Evolutionary conservation across 225 moss, liverwort and hornwort species (phyloP).

Genomic region (Anthoceros angustus): DNA sequence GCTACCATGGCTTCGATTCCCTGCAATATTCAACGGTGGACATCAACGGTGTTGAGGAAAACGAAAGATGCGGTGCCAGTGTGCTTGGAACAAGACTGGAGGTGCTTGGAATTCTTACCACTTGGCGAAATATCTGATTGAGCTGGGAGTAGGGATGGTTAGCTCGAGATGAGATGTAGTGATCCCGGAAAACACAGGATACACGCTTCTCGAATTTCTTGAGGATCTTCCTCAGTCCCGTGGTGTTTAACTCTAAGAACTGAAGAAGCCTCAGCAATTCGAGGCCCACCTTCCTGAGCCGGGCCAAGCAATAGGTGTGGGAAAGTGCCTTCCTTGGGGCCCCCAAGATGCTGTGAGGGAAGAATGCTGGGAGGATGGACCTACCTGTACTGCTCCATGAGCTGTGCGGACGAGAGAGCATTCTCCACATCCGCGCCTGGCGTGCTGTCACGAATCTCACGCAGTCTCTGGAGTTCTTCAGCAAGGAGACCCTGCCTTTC

Average conservation of each 20-base stretch:
- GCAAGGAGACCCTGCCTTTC: constrained; percentile 83
- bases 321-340: neutral
- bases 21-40: constrained; percentile 11
- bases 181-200: constrained; percentile 65
- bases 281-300: constrained; percentile 58
- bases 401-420: constrained; percentile 10
- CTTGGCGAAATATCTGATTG: constrained; percentile 74
- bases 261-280: constrained; percentile 69
- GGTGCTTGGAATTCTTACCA: constrained; percentile 29
- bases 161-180: constrained; percentile 73
- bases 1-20: constrained; percentile 54
- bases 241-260: constrained; percentile 87
- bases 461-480: constrained; percentile 62
- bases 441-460: constrained; percentile 25
- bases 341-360: neutral
- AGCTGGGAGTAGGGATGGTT: constrained; percentile 98
- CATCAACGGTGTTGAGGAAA: neutral
- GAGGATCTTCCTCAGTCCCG: constrained; percentile 76
- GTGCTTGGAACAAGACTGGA: neutral
- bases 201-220: constrained; percentile 97
- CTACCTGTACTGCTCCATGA: constrained; percentile 40
- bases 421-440: constrained; percentile 15
- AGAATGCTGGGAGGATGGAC: constrained; percentile 8
- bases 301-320: constrained; percentile 9
- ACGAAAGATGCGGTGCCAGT: neutral